Evolutionary conservation across 148 eudicot genomes (phyloP).

Genomic region (Spergularia marina): DNA sequence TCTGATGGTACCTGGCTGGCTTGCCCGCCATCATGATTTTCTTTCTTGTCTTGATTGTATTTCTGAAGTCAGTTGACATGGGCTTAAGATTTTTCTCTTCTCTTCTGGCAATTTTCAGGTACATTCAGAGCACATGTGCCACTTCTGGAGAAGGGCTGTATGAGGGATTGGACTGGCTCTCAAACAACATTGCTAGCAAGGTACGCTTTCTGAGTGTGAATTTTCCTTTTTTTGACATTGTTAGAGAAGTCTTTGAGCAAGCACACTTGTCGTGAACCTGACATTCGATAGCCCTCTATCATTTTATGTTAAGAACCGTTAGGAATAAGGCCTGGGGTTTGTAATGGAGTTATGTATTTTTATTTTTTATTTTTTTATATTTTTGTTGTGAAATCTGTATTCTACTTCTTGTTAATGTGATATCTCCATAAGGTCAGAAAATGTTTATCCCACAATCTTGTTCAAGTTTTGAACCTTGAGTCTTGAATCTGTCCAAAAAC

Average conservation of each 20-base stretch:
- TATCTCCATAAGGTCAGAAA: neutral
- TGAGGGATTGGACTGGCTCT: conserved; percentile 39
- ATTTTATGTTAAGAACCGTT: neutral
- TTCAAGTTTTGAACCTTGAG: neutral
- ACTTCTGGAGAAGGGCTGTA: conserved; percentile 37
- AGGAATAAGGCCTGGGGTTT: neutral
- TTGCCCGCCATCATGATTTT: neutral
- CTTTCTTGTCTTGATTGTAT: neutral
- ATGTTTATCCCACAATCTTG: neutral
- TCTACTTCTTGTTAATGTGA: too few species aligned
- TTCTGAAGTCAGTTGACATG: neutral
- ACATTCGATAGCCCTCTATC: neutral
- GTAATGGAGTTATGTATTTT: neutral
- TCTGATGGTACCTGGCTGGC: neutral
- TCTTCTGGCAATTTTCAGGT: conserved; percentile 14
- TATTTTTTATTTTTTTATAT: neutral
- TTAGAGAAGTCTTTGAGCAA: neutral
- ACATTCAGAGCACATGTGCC: conserved; percentile 39
- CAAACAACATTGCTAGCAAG: conserved; percentile 40
- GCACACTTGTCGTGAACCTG: neutral
- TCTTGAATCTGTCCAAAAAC: neutral
- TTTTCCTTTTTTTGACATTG: neutral
- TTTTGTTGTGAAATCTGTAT: neutral
- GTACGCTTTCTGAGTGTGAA: conserved; percentile 4
- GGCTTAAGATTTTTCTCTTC: neutral